phyloP scores from a whole-genome alignment of 2,329 filamentous ascomycete species.

The Talaromyces sp. region DNA sequence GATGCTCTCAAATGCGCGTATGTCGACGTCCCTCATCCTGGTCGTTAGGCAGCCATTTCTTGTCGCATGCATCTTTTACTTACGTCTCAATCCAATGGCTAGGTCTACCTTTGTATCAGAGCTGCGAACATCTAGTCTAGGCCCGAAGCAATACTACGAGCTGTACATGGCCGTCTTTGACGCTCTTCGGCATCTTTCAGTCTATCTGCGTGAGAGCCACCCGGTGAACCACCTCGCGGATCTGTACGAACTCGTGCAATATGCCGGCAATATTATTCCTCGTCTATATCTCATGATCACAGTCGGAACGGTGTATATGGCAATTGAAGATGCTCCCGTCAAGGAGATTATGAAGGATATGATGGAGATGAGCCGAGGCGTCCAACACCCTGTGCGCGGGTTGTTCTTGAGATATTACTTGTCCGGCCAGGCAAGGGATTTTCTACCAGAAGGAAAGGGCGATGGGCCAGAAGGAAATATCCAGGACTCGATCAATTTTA shows the following conservation, averaged over 20 bases:
- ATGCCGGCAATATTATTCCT: conserved; percentile 96
- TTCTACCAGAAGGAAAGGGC: conserved; percentile 71
- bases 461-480: conserved; percentile 94
- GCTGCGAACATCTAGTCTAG: conserved; percentile 89
- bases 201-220: conserved; percentile 95
- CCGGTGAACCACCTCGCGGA: conserved; percentile 97
- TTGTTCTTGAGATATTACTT: conserved; percentile 95
- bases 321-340: conserved; percentile 93
- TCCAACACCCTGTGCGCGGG: conserved; percentile 93
- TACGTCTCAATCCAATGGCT: conserved; percentile 9
- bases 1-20: conserved; percentile 99
- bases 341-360: conserved; percentile 99
- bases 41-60: conserved; percentile 20
- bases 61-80: conserved; percentile 14
- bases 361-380: conserved; percentile 99
- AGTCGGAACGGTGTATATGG: conserved; percentile 98
- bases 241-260: conserved; percentile 94
- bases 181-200: conserved; percentile 89
- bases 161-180: conserved; percentile 99
- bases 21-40: conserved; percentile 29
- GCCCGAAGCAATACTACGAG: conserved; percentile 99
- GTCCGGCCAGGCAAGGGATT: conserved; percentile 87
- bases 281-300: conserved; percentile 98
- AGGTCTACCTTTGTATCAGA: conserved; percentile 99
- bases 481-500: conserved; percentile 96